Evolutionary conservation across 2,329 filamentous ascomycete genomes (phyloP), one percentile per base, ranked within the genome.

Genomic region (Hymenoscyphus linearis): DNA sequence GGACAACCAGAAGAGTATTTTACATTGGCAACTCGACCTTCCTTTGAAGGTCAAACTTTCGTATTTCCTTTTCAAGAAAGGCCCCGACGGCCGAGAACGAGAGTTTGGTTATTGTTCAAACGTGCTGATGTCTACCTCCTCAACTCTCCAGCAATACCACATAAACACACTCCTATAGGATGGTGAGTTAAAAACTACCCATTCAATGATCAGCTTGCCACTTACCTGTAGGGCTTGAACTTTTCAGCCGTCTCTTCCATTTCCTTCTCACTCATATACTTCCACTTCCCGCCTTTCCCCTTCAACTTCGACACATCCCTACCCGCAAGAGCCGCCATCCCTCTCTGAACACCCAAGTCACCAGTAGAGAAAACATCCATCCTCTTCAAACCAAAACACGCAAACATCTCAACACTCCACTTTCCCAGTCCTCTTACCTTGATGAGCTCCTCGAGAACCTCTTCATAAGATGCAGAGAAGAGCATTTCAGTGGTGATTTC

Each of bases 351-450:
- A 4, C 95, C 95, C 64, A 99, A 76, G 76, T 99, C 93, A 0
- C 95, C 93, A 0, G 91, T 88, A 25, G 88, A 91, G 73, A 98
- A 96, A 25, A 99, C 90, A 76, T 99, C 93, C 81, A 92, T 88
- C 13, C 93, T 82, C 81, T 97, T 98, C 47, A 99, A 79, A n/a
- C 85, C 90, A 75, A 99, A 98, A 75, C 90, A 91, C 56, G 93
- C 91, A 79, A 99, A 99, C 95, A 99, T 98, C 79, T 97, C 93
- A 14, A 96, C 92, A 55, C 88, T 93, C 95, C 95, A 98, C 59
- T 82, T 82, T 0, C 95, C 95, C 56, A 98, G 77, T 0, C 95
- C 95, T 10, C 93, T 82, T 4, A 99, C 92, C 0, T 92, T 90
- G 55, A 89, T 91, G 55, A 99, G 80, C 73, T 84, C 88, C 74